Conservation (phyloP, 1,284 basidiomycete species). For the Puccinia triticina region DNA sequence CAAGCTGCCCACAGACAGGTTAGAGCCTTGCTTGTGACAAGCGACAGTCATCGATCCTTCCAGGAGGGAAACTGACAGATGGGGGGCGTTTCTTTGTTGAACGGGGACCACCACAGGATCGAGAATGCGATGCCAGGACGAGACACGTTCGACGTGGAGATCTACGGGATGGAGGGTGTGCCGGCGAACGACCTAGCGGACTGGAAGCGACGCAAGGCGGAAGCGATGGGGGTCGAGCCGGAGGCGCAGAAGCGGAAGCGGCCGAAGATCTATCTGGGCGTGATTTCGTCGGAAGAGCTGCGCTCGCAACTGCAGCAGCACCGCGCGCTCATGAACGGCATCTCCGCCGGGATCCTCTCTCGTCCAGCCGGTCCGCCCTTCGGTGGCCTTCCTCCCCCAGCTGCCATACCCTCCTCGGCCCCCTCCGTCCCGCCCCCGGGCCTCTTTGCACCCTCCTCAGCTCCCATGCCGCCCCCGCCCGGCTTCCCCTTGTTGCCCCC, state of each 20-base stretch:
- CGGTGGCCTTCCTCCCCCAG: conserved; percentile 53
- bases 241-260: conserved; percentile 74
- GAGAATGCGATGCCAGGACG: conserved; percentile 95
- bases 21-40: conserved; percentile 51
- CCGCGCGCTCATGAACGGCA: conserved; percentile 83
- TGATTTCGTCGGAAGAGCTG: conserved; percentile 72
- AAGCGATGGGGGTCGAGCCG: conserved; percentile 80
- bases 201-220: conserved; percentile 90
- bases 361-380: conserved; percentile 55
- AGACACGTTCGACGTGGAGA: conserved; percentile 97
- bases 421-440: conserved; percentile 46
- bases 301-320: conserved; percentile 83
- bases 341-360: conserved; percentile 56
- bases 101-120: too few relatives aligned
- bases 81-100: too few relatives aligned
- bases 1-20: conserved; percentile 96
- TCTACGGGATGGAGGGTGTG: conserved; percentile 99
- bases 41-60: too few relatives aligned
- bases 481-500: conserved; percentile 55
- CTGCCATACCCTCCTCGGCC: conserved; percentile 43
- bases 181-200: conserved; percentile 90
- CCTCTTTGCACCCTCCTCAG: conserved; percentile 36
- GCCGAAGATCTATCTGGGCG: conserved; percentile 78
- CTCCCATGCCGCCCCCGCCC: conserved; percentile 53
- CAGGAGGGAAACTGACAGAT: too few relatives aligned